Evolutionary conservation across 345 rosid species (phyloP), one percentile per base, ranked within the genome.

Genomic region (Brassica incana): DNA sequence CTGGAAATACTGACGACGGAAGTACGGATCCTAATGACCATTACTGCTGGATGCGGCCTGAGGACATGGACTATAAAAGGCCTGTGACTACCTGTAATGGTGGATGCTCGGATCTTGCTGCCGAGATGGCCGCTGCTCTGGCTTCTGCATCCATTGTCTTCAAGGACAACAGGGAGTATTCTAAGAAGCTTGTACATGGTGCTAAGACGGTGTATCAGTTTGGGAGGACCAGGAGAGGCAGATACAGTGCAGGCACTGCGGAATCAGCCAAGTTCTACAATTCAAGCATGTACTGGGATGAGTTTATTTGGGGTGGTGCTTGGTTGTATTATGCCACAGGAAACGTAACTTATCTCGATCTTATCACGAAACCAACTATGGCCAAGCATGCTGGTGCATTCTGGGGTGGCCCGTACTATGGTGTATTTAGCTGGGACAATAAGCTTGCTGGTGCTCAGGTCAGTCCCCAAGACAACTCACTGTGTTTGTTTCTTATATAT

Each of bases 1-100:
- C 66, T 8, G 99, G 99, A 45, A 97, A 90, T 65, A 93, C 97
- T 29, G 88, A 92, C 10, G 97, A 87, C 2, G 99, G 95, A 16
- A 89, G 81, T 78, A 85, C 97, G 4, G 74, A 67, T 14, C 82
- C 89, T 2, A 93, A 93, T 33, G 99, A 96, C 76, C 97, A 93
- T 78, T 93, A 89, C 83, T 96, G 99, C 77, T 96, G 99, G 99
- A 92, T 88, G 95, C 84, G 98, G 9, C 99, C 99, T 16, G 99
- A 96, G 89, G 99, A 96, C 84, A 96, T 96, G 77, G 95, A 96
- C 81, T 96, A 96, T 36, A 36, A 5, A 0, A 87, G 98, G 5
- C 95, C 97, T 63, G 95, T 93, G 6, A 0, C 48, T 8, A 85
- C 84, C n/a, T 93, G 99, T 71, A 81, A 59, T 9, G 83, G 81